Conservation (phyloP, 1,139 yeast species). For the Meyerozyma elateridarum region DNA sequence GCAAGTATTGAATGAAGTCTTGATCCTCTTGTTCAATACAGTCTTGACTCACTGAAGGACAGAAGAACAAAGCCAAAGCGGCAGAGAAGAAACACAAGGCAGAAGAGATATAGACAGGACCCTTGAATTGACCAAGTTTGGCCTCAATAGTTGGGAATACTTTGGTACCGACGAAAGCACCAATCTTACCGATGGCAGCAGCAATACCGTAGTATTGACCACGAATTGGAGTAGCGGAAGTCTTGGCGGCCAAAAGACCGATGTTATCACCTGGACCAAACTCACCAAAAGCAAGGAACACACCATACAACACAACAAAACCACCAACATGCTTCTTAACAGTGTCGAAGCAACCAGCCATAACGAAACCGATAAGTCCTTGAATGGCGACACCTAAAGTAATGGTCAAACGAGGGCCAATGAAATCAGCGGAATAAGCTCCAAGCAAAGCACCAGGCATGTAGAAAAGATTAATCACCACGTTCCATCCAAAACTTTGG, state of each 20-base stretch:
- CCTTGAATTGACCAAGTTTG: slow-evolving; percentile 52
- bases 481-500: slow-evolving; percentile 88
- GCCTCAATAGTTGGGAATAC: slow-evolving; percentile 69
- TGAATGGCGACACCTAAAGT: slow-evolving; percentile 66
- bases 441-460: slow-evolving; percentile 88
- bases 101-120: slow-evolving; percentile 81
- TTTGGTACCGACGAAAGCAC: slow-evolving; percentile 89
- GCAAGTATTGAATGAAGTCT: slow-evolving; percentile 61
- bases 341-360: slow-evolving; percentile 66
- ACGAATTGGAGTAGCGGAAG: slow-evolving; percentile 81
- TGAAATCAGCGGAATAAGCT: slow-evolving; percentile 73
- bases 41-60: slow-evolving; percentile 81
- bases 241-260: slow-evolving; percentile 82
- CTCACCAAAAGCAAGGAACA: slow-evolving; percentile 82
- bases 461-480: slow-evolving; percentile 81
- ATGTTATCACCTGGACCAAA: slow-evolving; percentile 93
- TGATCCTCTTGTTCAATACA: slow-evolving; percentile 76
- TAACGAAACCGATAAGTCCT: slow-evolving; percentile 76
- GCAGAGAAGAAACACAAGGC: slow-evolving; percentile 73
- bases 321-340: slow-evolving; percentile 65
- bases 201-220: slow-evolving; percentile 90
- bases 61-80: slow-evolving; percentile 58
- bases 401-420: slow-evolving; percentile 83
- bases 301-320: slow-evolving; percentile 81
- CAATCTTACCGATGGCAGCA: slow-evolving; percentile 86